These are phyloP conservation scores for Phalaenopsis hybrid DNA, from an alignment of 116 monocot species.

Conservation along the genomic window DNA sequence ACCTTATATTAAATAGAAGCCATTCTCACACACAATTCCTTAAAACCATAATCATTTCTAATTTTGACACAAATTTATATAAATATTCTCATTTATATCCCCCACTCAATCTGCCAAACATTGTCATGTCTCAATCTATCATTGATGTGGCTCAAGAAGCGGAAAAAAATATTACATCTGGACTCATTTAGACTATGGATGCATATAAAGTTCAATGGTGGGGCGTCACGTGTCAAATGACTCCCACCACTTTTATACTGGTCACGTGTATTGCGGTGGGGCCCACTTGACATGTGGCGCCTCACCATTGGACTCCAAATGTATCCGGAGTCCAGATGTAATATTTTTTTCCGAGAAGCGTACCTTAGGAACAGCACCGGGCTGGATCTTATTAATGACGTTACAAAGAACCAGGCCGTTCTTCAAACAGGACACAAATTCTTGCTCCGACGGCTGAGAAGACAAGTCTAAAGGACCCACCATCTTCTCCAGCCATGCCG, in stretches of 20 bases:
- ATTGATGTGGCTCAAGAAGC: neutral
- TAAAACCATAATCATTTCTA: neutral
- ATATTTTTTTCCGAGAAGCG: no score
- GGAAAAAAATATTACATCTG: no score
- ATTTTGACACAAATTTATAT: neutral
- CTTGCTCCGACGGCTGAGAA: constrained; percentile 40
- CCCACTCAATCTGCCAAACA: neutral
- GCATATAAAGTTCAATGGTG: no score
- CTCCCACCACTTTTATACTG: no score
- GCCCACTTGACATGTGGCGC: no score
- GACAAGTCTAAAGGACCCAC: constrained; percentile 41
- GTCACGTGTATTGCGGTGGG: no score
- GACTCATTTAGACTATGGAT: no score
- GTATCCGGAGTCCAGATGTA: no score
- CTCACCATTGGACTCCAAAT: no score
- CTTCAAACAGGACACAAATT: constrained; percentile 53
- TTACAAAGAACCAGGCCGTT: constrained; percentile 68
- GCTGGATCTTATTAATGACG: constrained; percentile 63
- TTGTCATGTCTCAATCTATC: neutral
- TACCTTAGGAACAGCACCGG: constrained; percentile 60
- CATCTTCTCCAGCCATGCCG: constrained; percentile 45
- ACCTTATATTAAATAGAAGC: neutral
- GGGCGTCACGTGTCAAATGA: no score
- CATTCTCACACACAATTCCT: neutral
- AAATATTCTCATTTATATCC: no score